phyloP scores from a whole-genome alignment of 2,329 filamentous ascomycete genomes.

The Tolypocladium amazonense region DNA sequence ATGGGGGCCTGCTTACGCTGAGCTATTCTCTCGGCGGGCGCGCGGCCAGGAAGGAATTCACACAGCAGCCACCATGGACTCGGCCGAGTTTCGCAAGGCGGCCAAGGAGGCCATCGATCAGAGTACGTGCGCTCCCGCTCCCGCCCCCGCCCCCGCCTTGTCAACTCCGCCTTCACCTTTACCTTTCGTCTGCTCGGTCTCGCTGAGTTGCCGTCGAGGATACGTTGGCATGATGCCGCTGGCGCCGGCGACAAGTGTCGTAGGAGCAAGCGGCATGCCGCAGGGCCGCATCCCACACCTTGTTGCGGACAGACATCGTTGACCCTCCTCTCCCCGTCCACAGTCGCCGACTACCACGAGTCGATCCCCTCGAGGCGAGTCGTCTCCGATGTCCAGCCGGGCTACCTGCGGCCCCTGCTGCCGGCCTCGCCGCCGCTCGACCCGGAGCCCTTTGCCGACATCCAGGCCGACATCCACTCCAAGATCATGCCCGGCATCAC shows the following conservation, averaged over 20 bases:
- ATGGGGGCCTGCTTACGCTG: neutral
- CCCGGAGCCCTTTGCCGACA: conserved; percentile 65
- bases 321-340: conserved; percentile 20
- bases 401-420: conserved; percentile 74
- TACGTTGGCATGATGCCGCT: too few relatives aligned
- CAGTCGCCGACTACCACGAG: conserved; percentile 79
- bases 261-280: neutral
- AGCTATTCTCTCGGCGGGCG: neutral
- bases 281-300: too few relatives aligned
- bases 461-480: conserved; percentile 71
- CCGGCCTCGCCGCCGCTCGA: conserved; percentile 54
- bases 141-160: neutral
- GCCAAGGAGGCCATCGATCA: conserved; percentile 74
- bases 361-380: conserved; percentile 60
- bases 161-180: neutral
- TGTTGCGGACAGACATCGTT: too few relatives aligned
- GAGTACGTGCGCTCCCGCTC: conserved; percentile 42
- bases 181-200: neutral
- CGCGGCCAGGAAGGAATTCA: neutral
- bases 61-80: conserved; percentile 51
- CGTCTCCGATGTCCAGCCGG: conserved; percentile 67
- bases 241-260: neutral
- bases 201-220: neutral
- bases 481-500: conserved; percentile 90
- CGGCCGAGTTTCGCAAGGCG: conserved; percentile 64